Conservation (phyloP, 129 eudicot species). For the Erigeron canadensis region DNA sequence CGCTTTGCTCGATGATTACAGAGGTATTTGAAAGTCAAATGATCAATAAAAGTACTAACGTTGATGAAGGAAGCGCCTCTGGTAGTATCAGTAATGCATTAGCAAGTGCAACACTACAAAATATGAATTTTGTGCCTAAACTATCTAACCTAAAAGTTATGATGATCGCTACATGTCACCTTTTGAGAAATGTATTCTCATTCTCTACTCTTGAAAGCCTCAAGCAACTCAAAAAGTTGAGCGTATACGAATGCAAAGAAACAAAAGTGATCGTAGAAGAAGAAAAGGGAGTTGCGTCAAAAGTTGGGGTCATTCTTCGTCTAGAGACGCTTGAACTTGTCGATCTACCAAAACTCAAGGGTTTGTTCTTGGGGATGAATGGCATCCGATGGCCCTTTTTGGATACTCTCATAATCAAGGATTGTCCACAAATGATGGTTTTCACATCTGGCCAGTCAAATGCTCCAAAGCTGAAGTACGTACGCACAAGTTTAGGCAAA, state of each 20-base stretch:
- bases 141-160: background rate
- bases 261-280: slow-evolving; percentile 1
- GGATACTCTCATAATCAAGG: background rate
- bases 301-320: slow-evolving; percentile 5
- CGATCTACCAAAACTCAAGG: slow-evolving; percentile 11
- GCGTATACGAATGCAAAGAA: background rate
- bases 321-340: slow-evolving; percentile 2
- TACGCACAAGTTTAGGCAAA: background rate
- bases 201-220: background rate
- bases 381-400: background rate
- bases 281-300: background rate
- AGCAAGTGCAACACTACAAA: background rate
- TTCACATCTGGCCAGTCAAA: background rate
- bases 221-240: background rate
- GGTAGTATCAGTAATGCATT: too few species aligned
- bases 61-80: background rate
- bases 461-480: slow-evolving; percentile 2
- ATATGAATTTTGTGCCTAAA: background rate
- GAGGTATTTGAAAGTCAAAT: background rate
- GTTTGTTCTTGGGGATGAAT: slow-evolving; percentile 5
- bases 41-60: background rate
- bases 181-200: background rate
- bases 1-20: background rate
- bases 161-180: background rate
- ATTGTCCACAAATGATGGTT: background rate